phyloP scores from a whole-genome alignment of 1,284 basidiomycete species.

The Meira miltonrushii region DNA sequence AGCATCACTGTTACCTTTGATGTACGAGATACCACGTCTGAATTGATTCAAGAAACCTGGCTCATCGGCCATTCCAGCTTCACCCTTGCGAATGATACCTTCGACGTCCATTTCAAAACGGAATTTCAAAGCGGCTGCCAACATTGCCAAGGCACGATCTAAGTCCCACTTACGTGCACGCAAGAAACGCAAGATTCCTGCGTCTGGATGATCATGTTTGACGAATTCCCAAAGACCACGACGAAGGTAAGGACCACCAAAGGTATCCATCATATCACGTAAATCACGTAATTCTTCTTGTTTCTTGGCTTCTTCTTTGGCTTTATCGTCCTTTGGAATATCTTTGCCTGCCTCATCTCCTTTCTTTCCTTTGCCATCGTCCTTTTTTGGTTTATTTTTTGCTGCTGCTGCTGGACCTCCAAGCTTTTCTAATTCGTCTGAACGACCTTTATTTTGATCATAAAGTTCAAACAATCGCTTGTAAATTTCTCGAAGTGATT shows the following conservation, averaged over 20 bases:
- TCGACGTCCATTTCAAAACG: constrained; percentile 50
- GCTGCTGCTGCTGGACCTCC: constrained; percentile 29
- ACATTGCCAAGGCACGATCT: constrained; percentile 51
- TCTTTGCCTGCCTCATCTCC: constrained; percentile 37
- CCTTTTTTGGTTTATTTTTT: constrained; percentile 14
- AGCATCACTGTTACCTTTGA: constrained; percentile 44
- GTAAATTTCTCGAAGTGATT: constrained; percentile 40
- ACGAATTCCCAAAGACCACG: constrained; percentile 41
- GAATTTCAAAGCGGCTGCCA: constrained; percentile 50
- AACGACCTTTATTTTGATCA: constrained; percentile 42
- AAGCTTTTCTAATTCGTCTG: constrained; percentile 30
- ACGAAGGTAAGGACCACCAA: constrained; percentile 47
- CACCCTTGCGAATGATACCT: constrained; percentile 48
- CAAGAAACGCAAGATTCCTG: constrained; percentile 49
- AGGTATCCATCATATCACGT: constrained; percentile 32
- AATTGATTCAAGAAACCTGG: constrained; percentile 52
- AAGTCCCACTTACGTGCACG: constrained; percentile 52
- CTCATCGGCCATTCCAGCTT: constrained; percentile 49
- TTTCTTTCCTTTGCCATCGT: constrained; percentile 17
- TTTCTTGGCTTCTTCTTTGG: constrained; percentile 48
- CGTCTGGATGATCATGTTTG: constrained; percentile 45
- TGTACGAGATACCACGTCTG: constrained; percentile 52
- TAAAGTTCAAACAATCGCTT: constrained; percentile 40
- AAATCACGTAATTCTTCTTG: constrained; percentile 27
- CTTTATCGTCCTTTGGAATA: constrained; percentile 47